Conservation (phyloP, 2,329 filamentous ascomycete species). For the Ceratocystis cubensis region DNA sequence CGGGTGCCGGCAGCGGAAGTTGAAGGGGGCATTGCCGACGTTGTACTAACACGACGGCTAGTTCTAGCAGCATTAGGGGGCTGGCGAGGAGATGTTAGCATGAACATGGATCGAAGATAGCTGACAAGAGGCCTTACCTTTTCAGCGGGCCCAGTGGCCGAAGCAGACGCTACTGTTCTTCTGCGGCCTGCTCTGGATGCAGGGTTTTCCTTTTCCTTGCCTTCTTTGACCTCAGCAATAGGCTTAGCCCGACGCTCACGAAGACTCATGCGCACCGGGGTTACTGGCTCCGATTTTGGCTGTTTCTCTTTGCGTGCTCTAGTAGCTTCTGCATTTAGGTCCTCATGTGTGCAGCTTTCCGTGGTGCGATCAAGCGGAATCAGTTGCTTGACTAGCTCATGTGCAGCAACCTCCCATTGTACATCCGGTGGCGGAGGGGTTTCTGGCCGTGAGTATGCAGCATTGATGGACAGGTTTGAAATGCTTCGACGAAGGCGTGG, state of each 20-base stretch:
- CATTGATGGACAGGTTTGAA: slow-evolving; percentile 32
- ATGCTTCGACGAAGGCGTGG: slow-evolving; percentile 53
- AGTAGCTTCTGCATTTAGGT: slow-evolving; percentile 59
- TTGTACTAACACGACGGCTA: slow-evolving; percentile 39
- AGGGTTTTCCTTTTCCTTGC: slow-evolving; percentile 29
- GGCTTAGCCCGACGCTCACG: slow-evolving; percentile 55
- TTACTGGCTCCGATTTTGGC: slow-evolving; percentile 30
- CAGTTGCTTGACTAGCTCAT: slow-evolving; percentile 70
- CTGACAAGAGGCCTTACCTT: slow-evolving; percentile 28
- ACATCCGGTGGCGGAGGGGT: slow-evolving; percentile 69
- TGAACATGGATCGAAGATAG: background rate
- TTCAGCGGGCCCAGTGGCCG: slow-evolving; percentile 27
- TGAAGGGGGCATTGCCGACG: slow-evolving; percentile 29
- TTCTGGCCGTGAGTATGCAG: slow-evolving; percentile 35
- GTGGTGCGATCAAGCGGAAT: slow-evolving; percentile 66
- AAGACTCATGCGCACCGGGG: slow-evolving; percentile 51
- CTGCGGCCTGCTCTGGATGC: slow-evolving; percentile 37
- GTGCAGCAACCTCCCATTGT: slow-evolving; percentile 70
- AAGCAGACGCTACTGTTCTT: slow-evolving; percentile 40
- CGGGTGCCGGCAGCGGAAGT: background rate
- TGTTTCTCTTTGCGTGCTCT: slow-evolving; percentile 53
- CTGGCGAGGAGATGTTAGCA: background rate
- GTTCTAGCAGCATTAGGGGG: slow-evolving; percentile 2
- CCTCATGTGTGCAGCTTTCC: slow-evolving; percentile 62
- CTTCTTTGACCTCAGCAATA: slow-evolving; percentile 39